Conservation (phyloP, 805 yeast genomes). For the Kluyveromyces lactis region DNA sequence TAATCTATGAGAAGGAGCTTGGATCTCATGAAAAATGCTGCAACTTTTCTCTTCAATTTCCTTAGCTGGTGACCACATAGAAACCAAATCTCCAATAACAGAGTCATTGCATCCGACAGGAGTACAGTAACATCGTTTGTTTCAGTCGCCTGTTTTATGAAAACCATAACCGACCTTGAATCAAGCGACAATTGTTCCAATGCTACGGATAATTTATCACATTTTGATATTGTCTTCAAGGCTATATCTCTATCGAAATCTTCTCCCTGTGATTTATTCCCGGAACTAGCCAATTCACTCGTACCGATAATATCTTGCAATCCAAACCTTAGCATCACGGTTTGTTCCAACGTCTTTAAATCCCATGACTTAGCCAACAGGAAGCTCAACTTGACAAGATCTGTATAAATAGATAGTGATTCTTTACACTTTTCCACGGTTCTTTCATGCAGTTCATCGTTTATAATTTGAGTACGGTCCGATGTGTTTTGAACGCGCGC, state of each 20-base stretch:
- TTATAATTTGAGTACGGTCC: background rate
- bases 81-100: slow-evolving; percentile 22
- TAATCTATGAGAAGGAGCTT: slow-evolving; percentile 57
- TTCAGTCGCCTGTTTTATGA: slow-evolving; percentile 28
- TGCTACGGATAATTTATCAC: slow-evolving; percentile 31
- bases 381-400: slow-evolving; percentile 20
- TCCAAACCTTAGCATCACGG: slow-evolving; percentile 22
- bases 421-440: slow-evolving; percentile 21
- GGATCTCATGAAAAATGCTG: slow-evolving; percentile 56
- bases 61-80: slow-evolving; percentile 12
- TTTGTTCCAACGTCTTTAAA: slow-evolving; percentile 22
- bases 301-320: slow-evolving; percentile 5
- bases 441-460: slow-evolving; percentile 4
- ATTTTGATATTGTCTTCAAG: slow-evolving; percentile 42
- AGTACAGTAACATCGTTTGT: slow-evolving; percentile 19
- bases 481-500: slow-evolving; percentile 5
- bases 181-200: slow-evolving; percentile 13
- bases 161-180: slow-evolving; percentile 11
- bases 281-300: background rate
- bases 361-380: slow-evolving; percentile 28
- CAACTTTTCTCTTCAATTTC: slow-evolving; percentile 35
- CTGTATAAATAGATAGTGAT: slow-evolving; percentile 21
- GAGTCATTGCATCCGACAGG: slow-evolving; percentile 40
- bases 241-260: slow-evolving; percentile 47
- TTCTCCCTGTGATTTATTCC: slow-evolving; percentile 9